phyloP scores from a whole-genome alignment of 2,329 filamentous ascomycete species.

The Botryotinia globosa region DNA sequence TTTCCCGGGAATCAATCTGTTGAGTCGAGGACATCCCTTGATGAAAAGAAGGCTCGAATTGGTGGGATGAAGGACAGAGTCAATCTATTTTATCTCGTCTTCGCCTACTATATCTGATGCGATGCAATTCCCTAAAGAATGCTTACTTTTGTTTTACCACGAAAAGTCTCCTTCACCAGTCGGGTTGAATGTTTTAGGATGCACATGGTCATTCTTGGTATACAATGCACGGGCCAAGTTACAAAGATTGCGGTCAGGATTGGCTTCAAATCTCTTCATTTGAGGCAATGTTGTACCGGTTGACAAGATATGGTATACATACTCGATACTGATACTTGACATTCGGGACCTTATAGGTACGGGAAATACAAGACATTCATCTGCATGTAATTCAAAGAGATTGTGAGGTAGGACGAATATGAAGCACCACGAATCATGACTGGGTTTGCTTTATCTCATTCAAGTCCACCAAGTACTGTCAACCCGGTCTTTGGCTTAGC shows the following conservation, averaged over 20 bases:
- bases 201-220: constrained; percentile 13
- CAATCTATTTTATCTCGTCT: constrained; percentile 16
- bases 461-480: constrained; percentile 11
- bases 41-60: neutral
- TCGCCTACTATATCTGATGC: constrained; percentile 20
- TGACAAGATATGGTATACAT: neutral
- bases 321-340: neutral
- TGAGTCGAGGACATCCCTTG: constrained; percentile 8
- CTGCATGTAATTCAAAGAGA: constrained; percentile 1
- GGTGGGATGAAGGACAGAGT: neutral
- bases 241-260: constrained; percentile 3
- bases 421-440: neutral
- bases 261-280: constrained; percentile 9
- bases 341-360: neutral
- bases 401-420: neutral
- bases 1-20: constrained; percentile 1
- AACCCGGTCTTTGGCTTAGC: constrained; percentile 21
- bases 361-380: constrained; percentile 3
- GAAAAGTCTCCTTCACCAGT: constrained; percentile 17
- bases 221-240: constrained; percentile 11
- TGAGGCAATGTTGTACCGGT: neutral
- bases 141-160: constrained; percentile 1
- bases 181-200: constrained; percentile 10
- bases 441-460: neutral
- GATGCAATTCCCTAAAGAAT: constrained; percentile 1